A percentile compares a stretch with the other conserved stretches of the same genome.
These are phyloP conservation scores for Coelastrella sp. DNA, from an alignment of 139 green algal species.

Conservation along the genomic window DNA sequence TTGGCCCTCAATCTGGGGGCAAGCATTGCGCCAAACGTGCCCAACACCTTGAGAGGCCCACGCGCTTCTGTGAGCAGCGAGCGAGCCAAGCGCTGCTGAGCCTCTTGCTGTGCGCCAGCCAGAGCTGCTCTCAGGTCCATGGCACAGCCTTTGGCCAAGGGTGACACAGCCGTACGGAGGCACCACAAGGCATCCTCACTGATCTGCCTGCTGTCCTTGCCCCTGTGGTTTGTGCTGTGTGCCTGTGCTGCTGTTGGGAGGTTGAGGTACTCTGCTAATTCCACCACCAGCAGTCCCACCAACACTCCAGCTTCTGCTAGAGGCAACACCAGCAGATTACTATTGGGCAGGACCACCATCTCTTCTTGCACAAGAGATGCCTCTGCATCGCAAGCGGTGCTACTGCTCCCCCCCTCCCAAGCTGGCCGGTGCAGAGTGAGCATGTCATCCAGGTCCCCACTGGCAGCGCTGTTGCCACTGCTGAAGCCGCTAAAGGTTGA, in stretches of 20 bases:
- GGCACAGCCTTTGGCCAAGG: conserved; percentile 67
- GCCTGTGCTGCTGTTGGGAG: conserved; percentile 14
- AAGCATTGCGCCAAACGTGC: conserved; percentile 77
- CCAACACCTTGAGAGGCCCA: conserved; percentile 69
- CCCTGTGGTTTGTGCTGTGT: background rate
- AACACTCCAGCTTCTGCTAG: conserved; percentile 63
- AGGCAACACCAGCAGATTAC: conserved; percentile 69
- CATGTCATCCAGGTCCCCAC: conserved; percentile 29
- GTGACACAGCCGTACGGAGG: conserved; percentile 60
- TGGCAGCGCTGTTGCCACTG: background rate
- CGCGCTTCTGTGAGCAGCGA: conserved; percentile 64
- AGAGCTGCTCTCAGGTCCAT: conserved; percentile 70
- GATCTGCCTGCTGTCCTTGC: background rate
- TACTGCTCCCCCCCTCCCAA: conserved; percentile 39
- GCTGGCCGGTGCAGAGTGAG: conserved; percentile 27
- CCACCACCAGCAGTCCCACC: conserved; percentile 73
- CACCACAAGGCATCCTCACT: conserved; percentile 53
- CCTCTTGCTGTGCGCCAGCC: conserved; percentile 43
- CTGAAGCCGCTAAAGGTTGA: background rate
- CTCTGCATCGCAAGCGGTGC: conserved; percentile 50
- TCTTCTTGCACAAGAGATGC: conserved; percentile 63
- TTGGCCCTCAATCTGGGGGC: conserved; percentile 53
- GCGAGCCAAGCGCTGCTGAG: conserved; percentile 50
- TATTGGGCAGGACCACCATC: conserved; percentile 71
- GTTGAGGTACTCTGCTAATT: conserved; percentile 29